Evolutionary conservation across 2,329 filamentous ascomycete species (phyloP).

Genomic region (Aphanoascus verrucosus): DNA sequence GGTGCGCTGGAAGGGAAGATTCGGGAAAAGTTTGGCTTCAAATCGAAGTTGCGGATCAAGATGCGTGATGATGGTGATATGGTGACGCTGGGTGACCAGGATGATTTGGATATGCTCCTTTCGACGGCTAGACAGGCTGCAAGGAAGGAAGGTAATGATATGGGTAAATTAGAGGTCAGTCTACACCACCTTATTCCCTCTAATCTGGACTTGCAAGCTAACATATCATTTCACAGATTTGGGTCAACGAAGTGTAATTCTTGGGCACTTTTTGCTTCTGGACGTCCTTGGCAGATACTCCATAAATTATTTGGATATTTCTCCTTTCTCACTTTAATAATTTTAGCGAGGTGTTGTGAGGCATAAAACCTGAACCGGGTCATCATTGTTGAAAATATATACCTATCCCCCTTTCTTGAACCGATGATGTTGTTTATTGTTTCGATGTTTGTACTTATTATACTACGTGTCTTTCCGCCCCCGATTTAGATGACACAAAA

Average conservation of each 20-base stretch:
- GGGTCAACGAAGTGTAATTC: slow-evolving; percentile 10
- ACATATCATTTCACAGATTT: slow-evolving; percentile 7
- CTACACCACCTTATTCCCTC: not conserved
- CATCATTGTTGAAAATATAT: slow-evolving; percentile 1
- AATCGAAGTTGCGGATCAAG: slow-evolving; percentile 58
- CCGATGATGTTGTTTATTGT: not conserved
- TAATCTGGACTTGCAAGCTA: not conserved
- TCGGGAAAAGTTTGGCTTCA: slow-evolving; percentile 72
- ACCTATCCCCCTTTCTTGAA: not conserved
- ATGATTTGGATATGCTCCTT: slow-evolving; percentile 85
- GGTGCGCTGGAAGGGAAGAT: slow-evolving; percentile 68
- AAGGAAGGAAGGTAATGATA: slow-evolving; percentile 62
- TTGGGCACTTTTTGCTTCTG: not conserved
- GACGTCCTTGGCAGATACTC: not conserved
- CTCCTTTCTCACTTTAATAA: not conserved
- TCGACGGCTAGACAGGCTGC: slow-evolving; percentile 57
- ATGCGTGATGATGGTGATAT: slow-evolving; percentile 87
- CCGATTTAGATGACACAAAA: slow-evolving; percentile 4
- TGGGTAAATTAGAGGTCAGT: slow-evolving; percentile 91
- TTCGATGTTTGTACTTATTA: slow-evolving; percentile 9
- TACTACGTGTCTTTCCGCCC: not conserved
- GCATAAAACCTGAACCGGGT: not conserved
- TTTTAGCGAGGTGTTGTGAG: slow-evolving; percentile 11
- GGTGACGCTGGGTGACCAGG: slow-evolving; percentile 94
- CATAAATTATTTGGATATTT: not conserved